These are phyloP conservation scores for Pseudomassariella vexata DNA, from an alignment of 2,329 filamentous ascomycete genomes.

Conservation along the genomic window DNA sequence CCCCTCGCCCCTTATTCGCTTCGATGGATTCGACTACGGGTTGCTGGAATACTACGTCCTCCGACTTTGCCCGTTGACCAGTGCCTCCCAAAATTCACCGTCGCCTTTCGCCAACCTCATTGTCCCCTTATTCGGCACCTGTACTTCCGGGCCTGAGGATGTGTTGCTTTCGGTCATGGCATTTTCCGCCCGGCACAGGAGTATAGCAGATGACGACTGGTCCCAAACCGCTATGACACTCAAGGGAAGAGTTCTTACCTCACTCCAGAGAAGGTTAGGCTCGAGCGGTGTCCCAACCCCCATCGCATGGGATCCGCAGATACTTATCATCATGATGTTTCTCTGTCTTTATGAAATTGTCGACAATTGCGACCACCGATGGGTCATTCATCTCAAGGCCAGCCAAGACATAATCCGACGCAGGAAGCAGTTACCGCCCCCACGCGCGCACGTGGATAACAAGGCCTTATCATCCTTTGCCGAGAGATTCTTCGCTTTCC, in stretches of 20 bases:
- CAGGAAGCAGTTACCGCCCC: constrained; percentile 16
- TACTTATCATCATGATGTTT: constrained; percentile 37
- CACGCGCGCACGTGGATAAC: constrained; percentile 1
- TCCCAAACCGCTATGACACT: constrained; percentile 13
- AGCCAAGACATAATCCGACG: constrained; percentile 39
- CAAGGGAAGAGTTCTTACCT: constrained; percentile 28
- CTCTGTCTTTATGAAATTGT: constrained; percentile 39
- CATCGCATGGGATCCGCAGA: constrained; percentile 19
- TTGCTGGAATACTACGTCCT: constrained; percentile 10
- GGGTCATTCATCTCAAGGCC: constrained; percentile 41
- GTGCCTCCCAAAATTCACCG: constrained; percentile 6
- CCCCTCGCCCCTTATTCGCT: background rate
- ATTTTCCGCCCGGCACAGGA: constrained; percentile 10
- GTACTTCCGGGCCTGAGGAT: constrained; percentile 8
- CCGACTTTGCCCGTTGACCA: constrained; percentile 10
- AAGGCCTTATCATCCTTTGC: constrained; percentile 24
- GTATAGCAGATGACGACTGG: constrained; percentile 7
- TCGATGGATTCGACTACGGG: background rate
- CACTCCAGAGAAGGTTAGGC: constrained; percentile 27
- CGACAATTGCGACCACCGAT: constrained; percentile 24
- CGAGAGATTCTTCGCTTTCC: constrained; percentile 44
- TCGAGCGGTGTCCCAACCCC: constrained; percentile 13
- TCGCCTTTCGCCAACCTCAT: constrained; percentile 12
- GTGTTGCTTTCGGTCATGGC: constrained; percentile 9
- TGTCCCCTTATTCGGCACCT: constrained; percentile 7